These are phyloP conservation scores for Colletotrichum destructivum DNA, from an alignment of 2,329 filamentous ascomycete species.

Conservation along the genomic window DNA sequence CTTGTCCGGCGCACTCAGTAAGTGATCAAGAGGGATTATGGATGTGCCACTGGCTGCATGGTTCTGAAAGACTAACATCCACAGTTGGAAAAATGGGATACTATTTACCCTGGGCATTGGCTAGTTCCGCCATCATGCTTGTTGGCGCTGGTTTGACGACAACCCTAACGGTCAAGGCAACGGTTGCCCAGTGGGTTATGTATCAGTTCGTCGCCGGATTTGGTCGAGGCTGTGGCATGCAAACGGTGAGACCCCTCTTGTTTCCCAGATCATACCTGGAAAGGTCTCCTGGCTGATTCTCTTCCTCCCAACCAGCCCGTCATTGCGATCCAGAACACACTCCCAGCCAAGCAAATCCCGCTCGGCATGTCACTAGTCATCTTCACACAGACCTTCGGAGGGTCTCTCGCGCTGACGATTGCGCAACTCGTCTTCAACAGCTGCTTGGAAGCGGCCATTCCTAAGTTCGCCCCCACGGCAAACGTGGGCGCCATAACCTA, in stretches of 20 bases:
- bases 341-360: conserved; percentile 9
- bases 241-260: too few relatives aligned
- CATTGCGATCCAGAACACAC: conserved; percentile 15
- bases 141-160: too few relatives aligned
- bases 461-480: neutral
- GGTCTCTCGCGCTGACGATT: conserved; percentile 2
- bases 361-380: conserved; percentile 3
- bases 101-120: conserved; percentile 25
- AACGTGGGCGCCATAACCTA: conserved; percentile 1
- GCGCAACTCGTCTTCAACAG: neutral
- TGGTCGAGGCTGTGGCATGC: too few relatives aligned
- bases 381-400: conserved; percentile 10
- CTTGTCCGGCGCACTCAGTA: conserved; percentile 33
- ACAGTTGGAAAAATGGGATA: conserved; percentile 48
- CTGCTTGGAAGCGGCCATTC: neutral
- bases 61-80: conserved; percentile 6
- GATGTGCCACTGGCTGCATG: neutral
- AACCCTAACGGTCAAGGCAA: too few relatives aligned
- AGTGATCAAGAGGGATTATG: neutral
- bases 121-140: too few relatives aligned
- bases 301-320: neutral
- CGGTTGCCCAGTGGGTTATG: too few relatives aligned
- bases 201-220: too few relatives aligned
- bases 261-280: too few relatives aligned
- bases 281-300: too few relatives aligned